Evolutionary conservation across 441 rosid species (phyloP), one percentile per base, ranked within the genome.

Genomic region (Arabidopsis lyrata): DNA sequence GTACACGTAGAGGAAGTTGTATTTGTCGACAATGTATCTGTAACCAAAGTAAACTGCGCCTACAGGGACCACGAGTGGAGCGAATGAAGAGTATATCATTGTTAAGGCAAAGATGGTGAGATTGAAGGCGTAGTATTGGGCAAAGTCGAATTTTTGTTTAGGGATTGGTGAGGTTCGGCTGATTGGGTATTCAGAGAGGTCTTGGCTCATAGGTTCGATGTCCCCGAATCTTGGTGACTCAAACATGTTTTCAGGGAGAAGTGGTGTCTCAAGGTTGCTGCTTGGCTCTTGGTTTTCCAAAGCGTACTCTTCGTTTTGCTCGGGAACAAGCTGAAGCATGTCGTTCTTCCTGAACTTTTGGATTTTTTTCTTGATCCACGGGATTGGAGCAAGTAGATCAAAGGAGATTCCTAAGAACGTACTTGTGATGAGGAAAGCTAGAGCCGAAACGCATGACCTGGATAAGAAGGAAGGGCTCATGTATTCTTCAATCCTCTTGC

Each of bases 271-370:
- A 60, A 95, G 97, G 80, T 77, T 78, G 74, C 81, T 75, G 66
- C 79, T 83, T 15, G 72, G 44, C 6, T 81, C 84, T 73, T 90
- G 97, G 68, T 81, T 81, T 78, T 90, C 94, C 76, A 92, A 69
- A 9, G 85, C 93, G 77, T 86, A 91, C 63, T 88, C 97, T 72
- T 92, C 97, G 35, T 78, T 88, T 69, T 86, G 90, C 73, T 92
- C 99, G 6, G 97, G 99, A 11, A 95, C 99, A 59, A 95, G 77
- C 83, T 92, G 93, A 50, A 95, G 93, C 99, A 95, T 92, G 79
- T 95, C 99, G 63, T 95, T 95, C 83, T 90, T 92, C 79, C 78
- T 86, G 78, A 89, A 92, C 77, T 85, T 92, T 81, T 88, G 88
- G 24, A 95, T 82, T 80, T 90, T 90, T 73, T 85, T 88, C 86